Evolutionary conservation across 2,329 filamentous ascomycete species (phyloP).

Genomic region (Sarocladium brachiariae): DNA sequence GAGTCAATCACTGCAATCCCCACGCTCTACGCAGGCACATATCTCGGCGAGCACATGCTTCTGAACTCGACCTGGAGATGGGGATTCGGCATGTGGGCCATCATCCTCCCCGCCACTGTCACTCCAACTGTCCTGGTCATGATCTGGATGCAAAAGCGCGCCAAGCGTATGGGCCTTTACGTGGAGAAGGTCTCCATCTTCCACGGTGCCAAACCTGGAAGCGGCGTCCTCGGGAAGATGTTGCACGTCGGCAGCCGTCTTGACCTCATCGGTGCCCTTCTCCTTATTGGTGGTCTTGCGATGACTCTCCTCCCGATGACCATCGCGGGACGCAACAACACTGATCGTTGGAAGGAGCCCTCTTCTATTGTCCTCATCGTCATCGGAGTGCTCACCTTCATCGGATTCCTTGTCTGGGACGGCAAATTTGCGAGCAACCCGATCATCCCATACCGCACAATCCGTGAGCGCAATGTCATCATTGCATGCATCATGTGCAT

Average conservation of each 20-base stretch:
- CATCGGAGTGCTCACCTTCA: constrained; percentile 20
- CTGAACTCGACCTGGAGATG: constrained; percentile 32
- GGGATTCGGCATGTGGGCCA: constrained; percentile 35
- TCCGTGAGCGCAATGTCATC: constrained; percentile 29
- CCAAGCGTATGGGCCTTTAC: constrained; percentile 16
- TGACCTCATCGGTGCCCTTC: constrained; percentile 25
- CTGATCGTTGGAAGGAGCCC: constrained; percentile 22
- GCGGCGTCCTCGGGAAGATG: neutral
- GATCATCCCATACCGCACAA: constrained; percentile 31
- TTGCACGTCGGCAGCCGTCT: constrained; percentile 15
- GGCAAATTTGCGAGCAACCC: constrained; percentile 28
- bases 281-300: constrained; percentile 26
- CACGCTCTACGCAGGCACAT: constrained; percentile 23
- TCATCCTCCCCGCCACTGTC: constrained; percentile 28
- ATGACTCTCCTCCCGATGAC: constrained; percentile 29
- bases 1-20: constrained; percentile 33
- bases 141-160: constrained; percentile 24
- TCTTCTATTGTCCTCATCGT: constrained; percentile 30
- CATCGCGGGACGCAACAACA: constrained; percentile 28
- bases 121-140: constrained; percentile 25
- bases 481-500: constrained; percentile 29
- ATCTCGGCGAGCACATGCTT: constrained; percentile 28
- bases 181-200: constrained; percentile 13
- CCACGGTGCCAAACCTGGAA: constrained; percentile 12
- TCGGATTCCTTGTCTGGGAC: constrained; percentile 28